Evolutionary conservation across 805 yeast genomes (phyloP).

Genomic region (Teunomyces cretensis): DNA sequence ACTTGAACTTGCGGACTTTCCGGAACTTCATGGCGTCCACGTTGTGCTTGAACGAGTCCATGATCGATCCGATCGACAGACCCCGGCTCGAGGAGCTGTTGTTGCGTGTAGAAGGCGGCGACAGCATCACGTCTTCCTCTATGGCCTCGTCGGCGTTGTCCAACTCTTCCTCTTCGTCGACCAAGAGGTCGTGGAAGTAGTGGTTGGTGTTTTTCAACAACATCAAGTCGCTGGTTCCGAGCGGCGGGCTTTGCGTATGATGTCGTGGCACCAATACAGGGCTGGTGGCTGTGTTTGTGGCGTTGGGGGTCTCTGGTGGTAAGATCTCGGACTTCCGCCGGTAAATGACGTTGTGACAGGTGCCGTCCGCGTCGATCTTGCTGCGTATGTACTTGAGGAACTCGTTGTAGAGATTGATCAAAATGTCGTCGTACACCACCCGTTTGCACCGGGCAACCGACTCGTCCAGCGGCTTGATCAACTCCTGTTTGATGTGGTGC

Average conservation of each 20-base stretch:
- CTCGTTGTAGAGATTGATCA: slow-evolving; percentile 31
- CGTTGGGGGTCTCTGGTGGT: slow-evolving; percentile 15
- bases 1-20: slow-evolving; percentile 29
- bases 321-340: slow-evolving; percentile 21
- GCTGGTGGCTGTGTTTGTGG: neutral
- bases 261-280: neutral
- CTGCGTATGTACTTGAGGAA: slow-evolving; percentile 23
- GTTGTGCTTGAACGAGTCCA: slow-evolving; percentile 26
- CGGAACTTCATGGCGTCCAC: slow-evolving; percentile 26
- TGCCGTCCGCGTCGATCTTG: slow-evolving; percentile 2
- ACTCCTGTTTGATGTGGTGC: slow-evolving; percentile 17
- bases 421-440: slow-evolving; percentile 27
- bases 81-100: slow-evolving; percentile 20
- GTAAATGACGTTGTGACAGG: slow-evolving; percentile 1
- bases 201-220: slow-evolving; percentile 2
- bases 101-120: slow-evolving; percentile 2
- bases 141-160: neutral
- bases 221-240: neutral
- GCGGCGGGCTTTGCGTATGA: neutral
- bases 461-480: slow-evolving; percentile 20
- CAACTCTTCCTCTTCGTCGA: neutral
- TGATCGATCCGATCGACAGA: slow-evolving; percentile 30
- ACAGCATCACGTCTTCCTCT: neutral
- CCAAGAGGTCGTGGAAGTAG: neutral
- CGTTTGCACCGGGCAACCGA: slow-evolving; percentile 15